Conservation (phyloP, 2,329 filamentous ascomycete species). For the Verticillium tricorpus region DNA sequence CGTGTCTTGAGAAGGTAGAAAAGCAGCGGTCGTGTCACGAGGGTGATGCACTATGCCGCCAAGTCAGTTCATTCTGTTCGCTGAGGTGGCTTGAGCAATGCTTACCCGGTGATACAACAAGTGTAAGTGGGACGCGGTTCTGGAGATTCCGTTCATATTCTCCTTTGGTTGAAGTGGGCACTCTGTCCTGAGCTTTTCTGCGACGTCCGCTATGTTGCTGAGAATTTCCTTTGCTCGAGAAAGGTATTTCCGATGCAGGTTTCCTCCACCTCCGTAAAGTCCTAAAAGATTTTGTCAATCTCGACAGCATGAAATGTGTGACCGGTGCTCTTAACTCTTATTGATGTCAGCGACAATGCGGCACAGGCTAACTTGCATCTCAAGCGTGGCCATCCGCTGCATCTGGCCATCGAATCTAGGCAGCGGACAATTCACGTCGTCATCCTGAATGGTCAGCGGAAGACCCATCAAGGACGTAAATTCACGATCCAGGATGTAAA, state of each 20-base stretch:
- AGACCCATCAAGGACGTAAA: conserved; percentile 50
- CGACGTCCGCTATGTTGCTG: conserved; percentile 19
- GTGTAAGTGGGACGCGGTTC: conserved; percentile 25
- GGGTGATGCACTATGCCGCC: conserved; percentile 22
- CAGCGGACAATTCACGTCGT: conserved; percentile 41
- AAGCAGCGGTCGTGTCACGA: conserved; percentile 24
- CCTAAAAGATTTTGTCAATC: conserved; percentile 11
- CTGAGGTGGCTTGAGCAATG: neutral
- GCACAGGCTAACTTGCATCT: conserved; percentile 27
- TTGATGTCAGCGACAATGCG: conserved; percentile 24
- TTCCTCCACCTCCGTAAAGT: conserved; percentile 23
- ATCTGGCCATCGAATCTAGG: conserved; percentile 22
- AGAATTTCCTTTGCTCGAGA: conserved; percentile 24
- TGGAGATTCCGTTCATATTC: conserved; percentile 25
- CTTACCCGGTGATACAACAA: conserved; percentile 26
- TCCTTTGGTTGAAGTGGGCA: conserved; percentile 24
- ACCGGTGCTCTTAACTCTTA: conserved; percentile 15
- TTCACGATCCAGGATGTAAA: conserved; percentile 47
- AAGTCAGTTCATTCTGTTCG: neutral
- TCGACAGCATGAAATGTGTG: neutral
- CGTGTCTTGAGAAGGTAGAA: conserved; percentile 27
- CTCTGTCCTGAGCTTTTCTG: conserved; percentile 22
- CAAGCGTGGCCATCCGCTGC: conserved; percentile 20
- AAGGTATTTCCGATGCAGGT: conserved; percentile 24
- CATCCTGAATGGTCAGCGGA: conserved; percentile 42